phyloP scores from a whole-genome alignment of 345 rosid species.

The Brassica juncea region DNA sequence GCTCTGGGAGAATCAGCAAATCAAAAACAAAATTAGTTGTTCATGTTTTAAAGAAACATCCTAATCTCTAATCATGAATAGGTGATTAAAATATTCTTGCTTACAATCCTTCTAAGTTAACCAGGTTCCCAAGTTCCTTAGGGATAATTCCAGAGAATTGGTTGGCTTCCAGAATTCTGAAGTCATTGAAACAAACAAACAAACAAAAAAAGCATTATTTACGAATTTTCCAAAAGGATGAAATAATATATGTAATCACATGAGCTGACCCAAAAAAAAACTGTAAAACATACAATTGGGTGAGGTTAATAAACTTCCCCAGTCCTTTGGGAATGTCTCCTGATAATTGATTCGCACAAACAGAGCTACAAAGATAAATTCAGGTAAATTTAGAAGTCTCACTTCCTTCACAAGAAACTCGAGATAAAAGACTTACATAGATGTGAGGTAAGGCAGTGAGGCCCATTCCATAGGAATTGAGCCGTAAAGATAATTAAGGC shows the following conservation, averaged over 20 bases:
- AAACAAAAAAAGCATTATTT: conserved; percentile 5
- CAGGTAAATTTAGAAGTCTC: conserved; percentile 4
- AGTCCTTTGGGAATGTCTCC: conserved; percentile 56
- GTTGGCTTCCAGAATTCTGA: conserved; percentile 65
- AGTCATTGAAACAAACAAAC: not conserved
- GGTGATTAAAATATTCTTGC: conserved; percentile 13
- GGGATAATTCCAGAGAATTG: conserved; percentile 61
- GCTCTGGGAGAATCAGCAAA: conserved; percentile 33
- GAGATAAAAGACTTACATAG: conserved; percentile 46
- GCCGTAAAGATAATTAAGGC: conserved; percentile 59
- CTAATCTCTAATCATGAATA: not conserved
- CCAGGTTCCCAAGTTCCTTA: conserved; percentile 53
- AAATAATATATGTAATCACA: not conserved
- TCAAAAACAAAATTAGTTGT: not conserved
- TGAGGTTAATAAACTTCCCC: conserved; percentile 54
- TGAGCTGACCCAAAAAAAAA: not conserved
- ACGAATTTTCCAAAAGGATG: not conserved
- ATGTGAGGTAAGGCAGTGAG: conserved; percentile 43
- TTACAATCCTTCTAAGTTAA: conserved; percentile 53
- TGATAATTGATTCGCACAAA: conserved; percentile 59
- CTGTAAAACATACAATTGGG: conserved; percentile 45
- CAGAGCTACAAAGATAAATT: conserved; percentile 42
- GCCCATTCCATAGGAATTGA: conserved; percentile 66
- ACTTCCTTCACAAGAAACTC: conserved; percentile 9
- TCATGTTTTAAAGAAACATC: not conserved